Base-by-base conservation (phyloP, 768 basidiomycete genomes). In the Heimioporus sp. region DNA sequence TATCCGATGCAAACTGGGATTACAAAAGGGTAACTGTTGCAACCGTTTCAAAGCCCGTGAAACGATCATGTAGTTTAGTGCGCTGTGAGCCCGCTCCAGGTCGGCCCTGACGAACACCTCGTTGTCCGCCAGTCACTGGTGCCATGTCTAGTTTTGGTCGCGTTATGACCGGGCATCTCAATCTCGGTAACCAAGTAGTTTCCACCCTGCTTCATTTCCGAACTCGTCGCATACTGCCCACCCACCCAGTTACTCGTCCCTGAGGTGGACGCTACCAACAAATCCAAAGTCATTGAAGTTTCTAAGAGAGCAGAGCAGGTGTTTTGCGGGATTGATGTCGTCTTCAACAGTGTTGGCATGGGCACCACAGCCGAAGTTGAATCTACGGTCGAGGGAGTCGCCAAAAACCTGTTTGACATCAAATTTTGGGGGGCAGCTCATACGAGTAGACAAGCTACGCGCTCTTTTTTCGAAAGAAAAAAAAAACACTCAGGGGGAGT, bases 131-230 rank as follows among this genome's bases (percentile, higher is more conserved):
- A 62, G 61, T 53, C 1, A 74, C 73, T 9, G 74, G 75, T 12
- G 57, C 70, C 8, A 72, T 71, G 5, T 64, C 71, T 12, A 73
- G 77, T n/a, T 69, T 78, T 46, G 75, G 76, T 8, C 65, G 65
- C 4, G 49, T 53, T 11, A 62, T 72, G 48, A 62, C 64, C 10
- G 70, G 74, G 51, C 32, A 49, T 20, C 67, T 79, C 38, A 47
- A 46, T 31, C 55, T 58, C 3, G 73, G 76, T 13, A 68, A 74
- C 52, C 69, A 56, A 10, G 75, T 68, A 37, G 59, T 75, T 43
- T 76, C 79, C 16, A 74, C 76, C 17, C 63, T 75, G 11, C 76
- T 76, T 49, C 69, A 60, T 78, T 36, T 54, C 54, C 11, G 63
- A 64, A 24, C 64, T 73, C 12, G 24, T 43, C 11, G 43, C 57